Percentiles rank a stretch among this genome's conserved stretches.
These are phyloP conservation scores for Acacia melanoxylon DNA, from an alignment of 306 rosid species.

Conservation along the genomic window DNA sequence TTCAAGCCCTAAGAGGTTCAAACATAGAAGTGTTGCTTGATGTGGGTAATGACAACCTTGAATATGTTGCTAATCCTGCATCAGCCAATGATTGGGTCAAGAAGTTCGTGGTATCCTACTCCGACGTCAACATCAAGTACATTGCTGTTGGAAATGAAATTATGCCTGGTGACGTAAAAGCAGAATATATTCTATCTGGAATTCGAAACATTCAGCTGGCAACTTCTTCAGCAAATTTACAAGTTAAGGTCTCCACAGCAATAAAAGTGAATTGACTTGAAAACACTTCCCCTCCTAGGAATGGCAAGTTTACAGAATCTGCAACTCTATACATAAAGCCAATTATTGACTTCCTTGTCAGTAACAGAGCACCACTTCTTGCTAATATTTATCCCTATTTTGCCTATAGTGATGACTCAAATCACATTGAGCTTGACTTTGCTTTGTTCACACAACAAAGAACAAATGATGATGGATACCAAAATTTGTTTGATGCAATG, in stretches of 20 bases:
- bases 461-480: slow-evolving; percentile 37
- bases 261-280: slow-evolving; percentile 33
- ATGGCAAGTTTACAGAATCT: slow-evolving; percentile 24
- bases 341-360: slow-evolving; percentile 36
- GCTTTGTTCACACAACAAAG: slow-evolving; percentile 55
- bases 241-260: slow-evolving; percentile 67
- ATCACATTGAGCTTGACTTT: slow-evolving; percentile 28
- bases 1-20: not conserved
- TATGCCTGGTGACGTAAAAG: slow-evolving; percentile 12
- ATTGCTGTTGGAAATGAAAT: slow-evolving; percentile 57
- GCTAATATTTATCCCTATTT: slow-evolving; percentile 64
- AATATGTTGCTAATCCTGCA: not conserved
- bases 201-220: slow-evolving; percentile 42
- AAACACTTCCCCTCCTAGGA: slow-evolving; percentile 44
- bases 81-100: slow-evolving; percentile 18
- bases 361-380: slow-evolving; percentile 62
- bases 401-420: not conserved
- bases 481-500: slow-evolving; percentile 48
- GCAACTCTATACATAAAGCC: slow-evolving; percentile 43
- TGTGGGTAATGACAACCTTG: not conserved
- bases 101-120: slow-evolving; percentile 24
- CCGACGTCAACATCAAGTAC: slow-evolving; percentile 45
- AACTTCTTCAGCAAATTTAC: slow-evolving; percentile 42
- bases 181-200: slow-evolving; percentile 32
- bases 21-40: not conserved